Conservation (phyloP, 2,329 filamentous ascomycete species). For the Penicillium sp. region DNA sequence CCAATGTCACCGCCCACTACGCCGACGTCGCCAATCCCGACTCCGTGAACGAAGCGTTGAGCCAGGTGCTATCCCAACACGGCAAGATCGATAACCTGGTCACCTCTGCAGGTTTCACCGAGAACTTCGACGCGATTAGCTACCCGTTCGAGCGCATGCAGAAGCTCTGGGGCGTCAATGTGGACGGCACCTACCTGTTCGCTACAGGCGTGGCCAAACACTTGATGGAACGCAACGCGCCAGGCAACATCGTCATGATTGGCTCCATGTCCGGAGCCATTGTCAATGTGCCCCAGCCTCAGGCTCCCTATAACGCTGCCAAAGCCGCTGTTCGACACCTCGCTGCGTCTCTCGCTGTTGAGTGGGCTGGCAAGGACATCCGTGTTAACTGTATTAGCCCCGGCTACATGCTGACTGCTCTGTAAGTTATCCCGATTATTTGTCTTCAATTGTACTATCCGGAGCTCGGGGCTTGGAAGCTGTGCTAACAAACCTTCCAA, state of each 20-base stretch:
- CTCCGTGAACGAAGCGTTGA: slow-evolving; percentile 72
- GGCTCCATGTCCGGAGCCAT: slow-evolving; percentile 93
- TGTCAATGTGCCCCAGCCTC: slow-evolving; percentile 92
- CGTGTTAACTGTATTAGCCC: slow-evolving; percentile 94
- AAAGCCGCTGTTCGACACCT: slow-evolving; percentile 92
- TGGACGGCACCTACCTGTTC: slow-evolving; percentile 88
- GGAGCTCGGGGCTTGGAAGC: too few species aligned
- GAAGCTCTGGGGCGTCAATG: slow-evolving; percentile 92
- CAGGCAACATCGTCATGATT: slow-evolving; percentile 89
- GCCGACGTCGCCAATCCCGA: slow-evolving; percentile 79
- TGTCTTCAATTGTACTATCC: background rate
- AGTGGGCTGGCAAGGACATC: slow-evolving; percentile 86
- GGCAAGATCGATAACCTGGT: slow-evolving; percentile 87
- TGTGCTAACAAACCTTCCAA: background rate
- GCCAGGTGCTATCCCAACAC: slow-evolving; percentile 67
- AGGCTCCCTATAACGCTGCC: slow-evolving; percentile 87
- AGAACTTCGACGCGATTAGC: slow-evolving; percentile 88
- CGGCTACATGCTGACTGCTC: slow-evolving; percentile 91
- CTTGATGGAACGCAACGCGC: slow-evolving; percentile 74
- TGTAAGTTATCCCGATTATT: slow-evolving; percentile 59
- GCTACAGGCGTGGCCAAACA: slow-evolving; percentile 82
- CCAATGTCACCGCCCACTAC: slow-evolving; percentile 85
- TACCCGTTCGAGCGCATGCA: slow-evolving; percentile 90
- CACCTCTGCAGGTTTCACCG: slow-evolving; percentile 93
- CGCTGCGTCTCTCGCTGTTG: slow-evolving; percentile 82